phyloP scores from a whole-genome alignment of 306 rosid genomes.

The Vachellia collinsii region DNA sequence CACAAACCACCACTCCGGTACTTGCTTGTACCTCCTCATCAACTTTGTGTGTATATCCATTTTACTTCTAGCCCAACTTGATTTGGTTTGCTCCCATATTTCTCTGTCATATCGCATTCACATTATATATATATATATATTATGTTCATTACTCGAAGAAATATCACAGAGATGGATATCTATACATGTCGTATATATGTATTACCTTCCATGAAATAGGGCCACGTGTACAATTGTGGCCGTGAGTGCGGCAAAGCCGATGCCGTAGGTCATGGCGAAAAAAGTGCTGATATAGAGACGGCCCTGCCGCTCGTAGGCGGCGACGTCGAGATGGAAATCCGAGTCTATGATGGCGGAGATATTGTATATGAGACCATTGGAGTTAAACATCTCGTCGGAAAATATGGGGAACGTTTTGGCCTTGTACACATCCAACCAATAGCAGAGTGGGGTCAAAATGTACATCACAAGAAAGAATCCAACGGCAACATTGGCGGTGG shows the following conservation, averaged over 20 bases:
- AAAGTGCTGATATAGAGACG: slow-evolving; percentile 61
- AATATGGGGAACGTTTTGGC: slow-evolving; percentile 82
- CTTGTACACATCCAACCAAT: slow-evolving; percentile 70
- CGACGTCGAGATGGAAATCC: slow-evolving; percentile 65
- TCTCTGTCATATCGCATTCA: slow-evolving; percentile 49
- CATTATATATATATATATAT: neutral
- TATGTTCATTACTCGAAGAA: neutral
- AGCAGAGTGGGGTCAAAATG: slow-evolving; percentile 63
- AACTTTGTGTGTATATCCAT: slow-evolving; percentile 82
- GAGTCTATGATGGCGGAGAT: slow-evolving; percentile 70
- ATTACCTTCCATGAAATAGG: slow-evolving; percentile 85
- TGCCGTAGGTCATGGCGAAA: slow-evolving; percentile 81
- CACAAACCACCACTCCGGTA: slow-evolving; percentile 94
- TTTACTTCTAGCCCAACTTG: slow-evolving; percentile 57
- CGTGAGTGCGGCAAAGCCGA: slow-evolving; percentile 85
- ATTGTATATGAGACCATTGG: slow-evolving; percentile 58
- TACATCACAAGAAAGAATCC: slow-evolving; percentile 76
- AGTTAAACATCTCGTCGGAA: slow-evolving; percentile 58
- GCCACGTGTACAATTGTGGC: slow-evolving; percentile 87
- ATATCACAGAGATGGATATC: neutral
- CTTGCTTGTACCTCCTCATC: slow-evolving; percentile 75
- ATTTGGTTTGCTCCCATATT: slow-evolving; percentile 83
- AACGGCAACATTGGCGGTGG: slow-evolving; percentile 86
- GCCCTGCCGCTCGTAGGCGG: slow-evolving; percentile 65
- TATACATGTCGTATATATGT: too few species aligned